phyloP scores from a whole-genome alignment of 805 yeast genomes.

The Yamadazyma phyllophila region DNA sequence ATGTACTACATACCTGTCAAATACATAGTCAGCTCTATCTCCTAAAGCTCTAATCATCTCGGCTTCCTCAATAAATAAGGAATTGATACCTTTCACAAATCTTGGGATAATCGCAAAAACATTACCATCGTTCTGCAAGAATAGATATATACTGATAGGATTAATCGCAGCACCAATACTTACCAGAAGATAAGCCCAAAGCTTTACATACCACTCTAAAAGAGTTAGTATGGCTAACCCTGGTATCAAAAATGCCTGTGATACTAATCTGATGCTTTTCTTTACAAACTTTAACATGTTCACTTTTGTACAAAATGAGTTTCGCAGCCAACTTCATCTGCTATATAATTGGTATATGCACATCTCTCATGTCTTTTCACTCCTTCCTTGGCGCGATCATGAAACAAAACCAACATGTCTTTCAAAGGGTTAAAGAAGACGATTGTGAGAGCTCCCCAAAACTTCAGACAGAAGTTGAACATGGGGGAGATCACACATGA shows the following conservation, averaged over 20 bases:
- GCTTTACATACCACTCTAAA: conserved; percentile 10
- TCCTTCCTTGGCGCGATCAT: conserved; percentile 1
- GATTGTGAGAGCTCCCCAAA: conserved; percentile 85
- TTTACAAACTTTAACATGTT: neutral
- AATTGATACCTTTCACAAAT: neutral
- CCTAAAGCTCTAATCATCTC: neutral
- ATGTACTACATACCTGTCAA: conserved; percentile 37
- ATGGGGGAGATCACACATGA: conserved; percentile 68
- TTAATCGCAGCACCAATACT: neutral
- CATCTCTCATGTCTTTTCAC: neutral
- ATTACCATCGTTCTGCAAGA: neutral
- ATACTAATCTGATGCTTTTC: neutral
- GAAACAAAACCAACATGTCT: conserved; percentile 51
- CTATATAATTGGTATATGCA: no score
- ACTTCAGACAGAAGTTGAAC: conserved; percentile 83
- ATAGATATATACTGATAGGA: neutral
- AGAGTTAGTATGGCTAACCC: conserved; percentile 2
- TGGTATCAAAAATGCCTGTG: conserved; percentile 2
- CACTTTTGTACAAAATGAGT: neutral
- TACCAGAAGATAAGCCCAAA: conserved; percentile 8
- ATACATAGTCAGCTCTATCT: conserved; percentile 31
- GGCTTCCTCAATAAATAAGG: neutral
- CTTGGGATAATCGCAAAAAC: neutral
- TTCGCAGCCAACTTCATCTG: conserved; percentile 1
- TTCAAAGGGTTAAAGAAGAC: conserved; percentile 85